Evolutionary conservation across 2,329 filamentous ascomycete species (phyloP).

Genomic region (Fusarium nodosum): DNA sequence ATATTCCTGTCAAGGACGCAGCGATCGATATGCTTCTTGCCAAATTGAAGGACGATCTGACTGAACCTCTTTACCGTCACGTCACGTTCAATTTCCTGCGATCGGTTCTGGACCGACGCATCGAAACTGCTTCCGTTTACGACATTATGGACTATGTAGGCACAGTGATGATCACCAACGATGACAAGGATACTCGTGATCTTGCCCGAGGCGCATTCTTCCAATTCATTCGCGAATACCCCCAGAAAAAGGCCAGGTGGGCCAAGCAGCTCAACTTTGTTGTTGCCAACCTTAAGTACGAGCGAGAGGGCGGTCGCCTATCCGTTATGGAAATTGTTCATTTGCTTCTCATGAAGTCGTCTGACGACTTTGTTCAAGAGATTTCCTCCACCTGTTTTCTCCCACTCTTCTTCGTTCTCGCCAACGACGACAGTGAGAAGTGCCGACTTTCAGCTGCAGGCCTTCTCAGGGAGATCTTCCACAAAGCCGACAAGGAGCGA

Average conservation of each 20-base stretch:
- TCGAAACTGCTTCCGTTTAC: constrained; percentile 90
- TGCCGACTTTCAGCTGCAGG: constrained; percentile 86
- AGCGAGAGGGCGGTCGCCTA: constrained; percentile 87
- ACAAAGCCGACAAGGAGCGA: constrained; percentile 79
- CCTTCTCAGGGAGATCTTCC: constrained; percentile 84
- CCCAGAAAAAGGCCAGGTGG: constrained; percentile 90
- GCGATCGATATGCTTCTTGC: constrained; percentile 86
- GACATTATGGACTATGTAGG: constrained; percentile 91
- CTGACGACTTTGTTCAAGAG: constrained; percentile 85
- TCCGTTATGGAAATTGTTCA: constrained; percentile 95
- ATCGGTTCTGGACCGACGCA: constrained; percentile 84
- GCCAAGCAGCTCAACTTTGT: constrained; percentile 90
- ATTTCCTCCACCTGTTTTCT: constrained; percentile 86
- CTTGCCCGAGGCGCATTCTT: constrained; percentile 90
- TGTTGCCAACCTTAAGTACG: constrained; percentile 90
- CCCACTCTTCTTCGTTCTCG: constrained; percentile 84
- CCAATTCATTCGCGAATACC: constrained; percentile 94
- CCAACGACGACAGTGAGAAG: constrained; percentile 88
- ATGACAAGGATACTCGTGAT: constrained; percentile 88
- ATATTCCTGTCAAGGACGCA: constrained; percentile 81
- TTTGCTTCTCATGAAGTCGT: constrained; percentile 86
- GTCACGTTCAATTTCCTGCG: constrained; percentile 95
- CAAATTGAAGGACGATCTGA: constrained; percentile 87
- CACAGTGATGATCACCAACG: constrained; percentile 95
- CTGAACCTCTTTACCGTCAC: constrained; percentile 91